phyloP scores from a whole-genome alignment of 805 yeast species.

The Candida silvicultrix region DNA sequence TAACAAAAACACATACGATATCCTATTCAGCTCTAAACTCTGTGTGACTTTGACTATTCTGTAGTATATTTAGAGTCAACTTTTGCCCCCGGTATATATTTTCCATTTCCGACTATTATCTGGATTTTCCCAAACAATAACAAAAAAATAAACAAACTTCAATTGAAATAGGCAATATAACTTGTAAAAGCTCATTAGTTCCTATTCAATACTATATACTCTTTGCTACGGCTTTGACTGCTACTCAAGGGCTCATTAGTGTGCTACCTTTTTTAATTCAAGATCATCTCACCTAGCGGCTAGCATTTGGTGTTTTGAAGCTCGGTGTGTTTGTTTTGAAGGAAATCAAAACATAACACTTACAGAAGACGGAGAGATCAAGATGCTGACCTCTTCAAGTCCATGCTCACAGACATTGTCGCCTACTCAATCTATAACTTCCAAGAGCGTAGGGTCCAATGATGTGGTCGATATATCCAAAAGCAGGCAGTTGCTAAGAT shows the following conservation, averaged over 20 bases:
- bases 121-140: background rate
- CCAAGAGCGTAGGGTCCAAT: background rate
- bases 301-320: too few species aligned
- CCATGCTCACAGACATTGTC: background rate
- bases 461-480: slow-evolving; percentile 18
- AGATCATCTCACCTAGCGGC: too few species aligned
- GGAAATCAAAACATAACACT: background rate
- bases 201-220: background rate
- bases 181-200: background rate
- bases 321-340: background rate
- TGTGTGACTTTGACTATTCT: too few species aligned
- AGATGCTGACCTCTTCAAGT: background rate
- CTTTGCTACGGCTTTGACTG: background rate
- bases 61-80: too few species aligned
- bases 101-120: background rate
- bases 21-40: too few species aligned
- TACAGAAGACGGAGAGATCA: background rate
- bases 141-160: background rate
- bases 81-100: background rate
- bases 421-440: background rate
- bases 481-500: slow-evolving; percentile 15
- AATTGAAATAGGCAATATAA: background rate
- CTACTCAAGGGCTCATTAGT: background rate
- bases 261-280: too few species aligned
- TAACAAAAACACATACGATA: too few species aligned